These are phyloP conservation scores for Sporobolus alterniflorus DNA, from an alignment of 202 grass and related monocot species.

Conservation along the genomic window DNA sequence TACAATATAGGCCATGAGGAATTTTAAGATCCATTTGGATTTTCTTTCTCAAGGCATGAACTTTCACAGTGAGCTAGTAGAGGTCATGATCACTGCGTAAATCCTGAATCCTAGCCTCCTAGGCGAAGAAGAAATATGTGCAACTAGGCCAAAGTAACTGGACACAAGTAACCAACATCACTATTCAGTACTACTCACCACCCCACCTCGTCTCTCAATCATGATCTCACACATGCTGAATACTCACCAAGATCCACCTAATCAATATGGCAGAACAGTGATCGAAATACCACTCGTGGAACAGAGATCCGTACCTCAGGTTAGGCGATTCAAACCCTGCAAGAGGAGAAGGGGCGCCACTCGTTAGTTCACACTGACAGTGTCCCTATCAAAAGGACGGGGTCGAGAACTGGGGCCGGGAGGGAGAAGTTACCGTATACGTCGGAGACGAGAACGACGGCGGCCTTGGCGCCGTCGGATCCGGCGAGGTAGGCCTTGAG, in stretches of 20 bases:
- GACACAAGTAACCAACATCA: background rate
- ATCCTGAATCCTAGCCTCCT: background rate
- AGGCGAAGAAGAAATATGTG: background rate
- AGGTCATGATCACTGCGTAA: background rate
- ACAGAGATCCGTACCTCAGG: slow-evolving; percentile 50
- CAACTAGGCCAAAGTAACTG: background rate
- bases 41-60: background rate
- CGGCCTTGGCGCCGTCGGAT: slow-evolving; percentile 49
- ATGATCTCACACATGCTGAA: background rate
- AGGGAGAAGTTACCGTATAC: slow-evolving; percentile 44
- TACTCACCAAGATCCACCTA: background rate
- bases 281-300: background rate
- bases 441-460: slow-evolving; percentile 78
- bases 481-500: slow-evolving; percentile 70
- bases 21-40: no score
- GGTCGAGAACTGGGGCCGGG: background rate
- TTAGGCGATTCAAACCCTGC: slow-evolving; percentile 84
- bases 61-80: background rate
- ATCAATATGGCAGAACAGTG: background rate
- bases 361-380: background rate
- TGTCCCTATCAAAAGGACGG: background rate
- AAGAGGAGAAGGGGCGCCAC: background rate
- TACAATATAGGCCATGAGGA: background rate
- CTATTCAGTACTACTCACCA: background rate
- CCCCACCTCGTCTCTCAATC: background rate